These are phyloP conservation scores for Taxillus chinensis DNA, from an alignment of 164 flowering plant genomes.

Conservation along the genomic window DNA sequence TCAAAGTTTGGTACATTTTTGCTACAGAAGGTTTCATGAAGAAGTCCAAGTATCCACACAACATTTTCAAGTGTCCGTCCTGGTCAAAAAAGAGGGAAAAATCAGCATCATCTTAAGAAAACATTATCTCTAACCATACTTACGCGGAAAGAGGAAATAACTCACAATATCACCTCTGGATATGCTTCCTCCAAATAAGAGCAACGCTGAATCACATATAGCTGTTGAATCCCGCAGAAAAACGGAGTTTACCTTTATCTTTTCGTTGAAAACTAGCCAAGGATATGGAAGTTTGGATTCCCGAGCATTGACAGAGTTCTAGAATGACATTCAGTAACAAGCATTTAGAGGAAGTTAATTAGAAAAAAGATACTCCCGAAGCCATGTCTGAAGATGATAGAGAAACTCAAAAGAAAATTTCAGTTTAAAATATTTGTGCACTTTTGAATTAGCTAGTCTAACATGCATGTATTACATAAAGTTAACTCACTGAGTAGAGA, in stretches of 20 bases:
- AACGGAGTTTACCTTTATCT: constrained; percentile 81
- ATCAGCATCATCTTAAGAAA: background rate
- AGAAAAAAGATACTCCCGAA: background rate
- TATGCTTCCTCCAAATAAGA: constrained; percentile 85
- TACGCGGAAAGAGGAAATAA: constrained; percentile 1
- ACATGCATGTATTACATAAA: background rate
- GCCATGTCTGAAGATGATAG: background rate
- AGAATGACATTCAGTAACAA: constrained; percentile 2
- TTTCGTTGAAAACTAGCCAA: constrained; percentile 94
- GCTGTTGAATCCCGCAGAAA: constrained; percentile 91
- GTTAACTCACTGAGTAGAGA: constrained; percentile 56
- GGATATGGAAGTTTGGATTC: constrained; percentile 73
- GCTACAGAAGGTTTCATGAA: constrained; percentile 69
- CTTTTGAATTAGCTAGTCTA: background rate
- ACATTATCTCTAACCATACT: too few species aligned
- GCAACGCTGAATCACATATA: constrained; percentile 78
- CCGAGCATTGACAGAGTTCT: constrained; percentile 86
- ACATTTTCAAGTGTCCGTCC: constrained; percentile 92
- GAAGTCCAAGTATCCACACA: constrained; percentile 89
- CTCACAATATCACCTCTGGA: constrained; percentile 57
- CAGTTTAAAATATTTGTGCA: background rate
- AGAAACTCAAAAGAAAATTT: background rate
- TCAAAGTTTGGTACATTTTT: constrained; percentile 43
- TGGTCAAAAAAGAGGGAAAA: constrained; percentile 17
- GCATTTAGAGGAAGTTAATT: background rate